A percentile compares a stretch with the other conserved stretches of the same genome.
phyloP scores from a whole-genome alignment of 805 yeast species.

The Yarrowia sp. region DNA sequence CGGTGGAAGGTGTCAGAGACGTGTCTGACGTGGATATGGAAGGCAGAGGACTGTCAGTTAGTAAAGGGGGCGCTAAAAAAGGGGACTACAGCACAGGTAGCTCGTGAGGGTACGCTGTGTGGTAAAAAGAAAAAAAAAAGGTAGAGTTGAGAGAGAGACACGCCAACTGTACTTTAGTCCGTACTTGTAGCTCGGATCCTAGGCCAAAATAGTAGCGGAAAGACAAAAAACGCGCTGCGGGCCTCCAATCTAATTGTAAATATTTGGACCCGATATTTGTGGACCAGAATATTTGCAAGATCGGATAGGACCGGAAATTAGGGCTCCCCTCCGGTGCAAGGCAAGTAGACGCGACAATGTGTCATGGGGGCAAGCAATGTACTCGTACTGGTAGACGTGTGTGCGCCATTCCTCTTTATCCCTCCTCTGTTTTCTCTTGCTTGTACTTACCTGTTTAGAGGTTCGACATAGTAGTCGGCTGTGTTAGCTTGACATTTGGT shows the following conservation, averaged over 20 bases:
- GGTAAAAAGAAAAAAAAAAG: too few species aligned
- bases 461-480: constrained; percentile 25
- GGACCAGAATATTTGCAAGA: background rate
- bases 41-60: constrained; percentile 23
- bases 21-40: constrained; percentile 24
- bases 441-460: constrained; percentile 25
- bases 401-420: background rate
- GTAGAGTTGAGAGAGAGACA: too few species aligned
- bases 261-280: background rate
- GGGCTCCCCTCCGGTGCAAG: background rate
- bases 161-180: too few species aligned
- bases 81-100: background rate
- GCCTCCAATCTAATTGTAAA: constrained; percentile 4
- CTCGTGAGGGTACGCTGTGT: constrained; percentile 13
- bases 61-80: constrained; percentile 1
- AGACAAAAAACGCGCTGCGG: background rate
- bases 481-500: background rate
- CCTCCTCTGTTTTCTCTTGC: background rate
- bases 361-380: too few species aligned
- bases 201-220: background rate
- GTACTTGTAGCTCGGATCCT: too few species aligned
- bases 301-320: constrained; percentile 1
- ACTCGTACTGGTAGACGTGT: background rate
- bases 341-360: too few species aligned
- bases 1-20: constrained; percentile 12